Evolutionary conservation across 2,329 filamentous ascomycete species (phyloP).

Genomic region (Hypomyces rosellus): DNA sequence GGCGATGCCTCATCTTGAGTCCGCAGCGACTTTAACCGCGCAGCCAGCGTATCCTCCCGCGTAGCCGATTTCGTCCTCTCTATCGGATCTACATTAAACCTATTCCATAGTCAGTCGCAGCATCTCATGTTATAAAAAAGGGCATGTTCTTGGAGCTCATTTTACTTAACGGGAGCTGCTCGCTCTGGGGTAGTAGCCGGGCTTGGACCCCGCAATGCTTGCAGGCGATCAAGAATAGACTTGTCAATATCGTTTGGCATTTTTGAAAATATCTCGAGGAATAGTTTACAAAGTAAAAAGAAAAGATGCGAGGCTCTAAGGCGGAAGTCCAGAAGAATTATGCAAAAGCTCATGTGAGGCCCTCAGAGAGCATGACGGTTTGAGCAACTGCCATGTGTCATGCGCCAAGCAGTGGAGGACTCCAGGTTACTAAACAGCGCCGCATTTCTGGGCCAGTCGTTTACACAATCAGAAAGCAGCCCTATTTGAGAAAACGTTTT

Average conservation of each 20-base stretch:
- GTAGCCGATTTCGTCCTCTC: constrained; percentile 37
- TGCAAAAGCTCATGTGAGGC: no score
- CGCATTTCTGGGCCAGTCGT: no score
- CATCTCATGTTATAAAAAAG: neutral
- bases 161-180: constrained; percentile 36
- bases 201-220: constrained; percentile 38
- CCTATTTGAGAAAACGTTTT: no score
- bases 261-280: neutral
- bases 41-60: constrained; percentile 45
- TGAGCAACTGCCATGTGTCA: no score
- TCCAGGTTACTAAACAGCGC: no score
- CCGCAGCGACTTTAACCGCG: constrained; percentile 46
- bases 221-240: constrained; percentile 47
- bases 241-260: constrained; percentile 37
- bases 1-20: constrained; percentile 28
- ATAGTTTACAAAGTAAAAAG: neutral
- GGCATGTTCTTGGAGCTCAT: neutral
- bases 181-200: constrained; percentile 26
- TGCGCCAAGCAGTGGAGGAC: no score
- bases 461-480: no score
- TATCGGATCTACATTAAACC: constrained; percentile 32
- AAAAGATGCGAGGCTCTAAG: neutral
- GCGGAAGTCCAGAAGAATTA: no score
- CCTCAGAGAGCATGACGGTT: no score
- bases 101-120: constrained; percentile 1